phyloP scores from a whole-genome alignment of 1,139 yeast genomes.

The Scheffersomyces illinoinensis region DNA sequence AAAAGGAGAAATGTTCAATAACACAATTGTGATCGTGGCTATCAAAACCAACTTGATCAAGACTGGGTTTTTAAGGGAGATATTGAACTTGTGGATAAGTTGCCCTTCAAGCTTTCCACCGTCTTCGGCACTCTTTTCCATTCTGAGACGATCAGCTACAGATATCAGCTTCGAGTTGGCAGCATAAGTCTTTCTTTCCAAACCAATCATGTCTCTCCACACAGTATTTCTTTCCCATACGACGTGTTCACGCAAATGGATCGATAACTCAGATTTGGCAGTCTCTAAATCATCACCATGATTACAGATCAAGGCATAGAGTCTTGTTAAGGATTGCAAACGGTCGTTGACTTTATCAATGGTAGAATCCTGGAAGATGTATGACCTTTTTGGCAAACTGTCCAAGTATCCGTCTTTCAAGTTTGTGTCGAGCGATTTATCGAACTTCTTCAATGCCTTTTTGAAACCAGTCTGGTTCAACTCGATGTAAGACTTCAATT shows the following conservation, averaged over 20 bases:
- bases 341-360: conserved; percentile 17
- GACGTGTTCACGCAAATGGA: conserved; percentile 68
- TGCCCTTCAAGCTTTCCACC: conserved; percentile 10
- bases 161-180: conserved; percentile 27
- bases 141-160: conserved; percentile 2
- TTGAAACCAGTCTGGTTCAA: conserved; percentile 67
- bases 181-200: conserved; percentile 32
- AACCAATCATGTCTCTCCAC: conserved; percentile 57
- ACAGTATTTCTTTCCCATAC: conserved; percentile 77
- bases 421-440: conserved; percentile 54
- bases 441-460: conserved; percentile 70
- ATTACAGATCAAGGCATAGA: conserved; percentile 46
- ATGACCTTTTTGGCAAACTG: conserved; percentile 31
- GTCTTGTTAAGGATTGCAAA: conserved; percentile 33
- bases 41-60: conserved; percentile 50
- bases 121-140: conserved; percentile 11
- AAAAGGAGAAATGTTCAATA: conserved; percentile 57
- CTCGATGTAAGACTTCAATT: conserved; percentile 65
- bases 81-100: conserved; percentile 26
- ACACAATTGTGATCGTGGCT: conserved; percentile 41
- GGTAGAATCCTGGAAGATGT: conserved; percentile 32
- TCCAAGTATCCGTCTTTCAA: conserved; percentile 40
- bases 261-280: conserved; percentile 52
- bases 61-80: conserved; percentile 42
- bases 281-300: conserved; percentile 42